phyloP scores from a whole-genome alignment of 306 rosid species.

The Herpetospermum pedunculosum region DNA sequence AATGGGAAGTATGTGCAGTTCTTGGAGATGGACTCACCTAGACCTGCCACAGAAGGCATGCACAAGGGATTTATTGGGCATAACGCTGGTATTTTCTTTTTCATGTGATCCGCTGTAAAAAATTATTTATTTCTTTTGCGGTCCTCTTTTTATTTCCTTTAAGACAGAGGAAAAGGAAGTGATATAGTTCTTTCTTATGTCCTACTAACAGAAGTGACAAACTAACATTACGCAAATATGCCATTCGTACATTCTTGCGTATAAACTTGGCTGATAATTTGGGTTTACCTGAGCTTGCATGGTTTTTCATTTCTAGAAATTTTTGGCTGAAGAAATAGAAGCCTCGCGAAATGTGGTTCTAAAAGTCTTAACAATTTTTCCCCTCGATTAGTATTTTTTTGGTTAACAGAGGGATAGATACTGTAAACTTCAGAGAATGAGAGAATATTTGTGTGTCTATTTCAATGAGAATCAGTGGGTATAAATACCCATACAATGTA shows the following conservation, averaged over 20 bases:
- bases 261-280: not conserved
- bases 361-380: not conserved
- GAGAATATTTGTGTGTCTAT: too few relatives aligned
- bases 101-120: slow-evolving; percentile 6
- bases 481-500: too few relatives aligned
- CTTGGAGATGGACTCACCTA: slow-evolving; percentile 70
- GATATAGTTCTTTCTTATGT: not conserved
- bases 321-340: not conserved
- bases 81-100: slow-evolving; percentile 37
- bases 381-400: not conserved
- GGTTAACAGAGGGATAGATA: not conserved
- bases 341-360: not conserved
- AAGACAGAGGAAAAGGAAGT: not conserved
- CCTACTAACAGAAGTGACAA: not conserved
- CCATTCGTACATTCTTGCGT: not conserved
- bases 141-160: not conserved
- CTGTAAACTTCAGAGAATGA: too few relatives aligned
- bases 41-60: slow-evolving; percentile 28
- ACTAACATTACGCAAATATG: not conserved
- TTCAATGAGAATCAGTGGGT: too few relatives aligned
- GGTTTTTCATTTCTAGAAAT: not conserved
- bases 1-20: slow-evolving; percentile 49
- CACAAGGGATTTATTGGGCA: slow-evolving; percentile 38
- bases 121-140: not conserved
- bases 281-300: not conserved